A percentile compares a stretch with the other conserved stretches of the same genome.
Conservation (phyloP, 139 green algal species). For the Raphidocelis subcapitata region DNA sequence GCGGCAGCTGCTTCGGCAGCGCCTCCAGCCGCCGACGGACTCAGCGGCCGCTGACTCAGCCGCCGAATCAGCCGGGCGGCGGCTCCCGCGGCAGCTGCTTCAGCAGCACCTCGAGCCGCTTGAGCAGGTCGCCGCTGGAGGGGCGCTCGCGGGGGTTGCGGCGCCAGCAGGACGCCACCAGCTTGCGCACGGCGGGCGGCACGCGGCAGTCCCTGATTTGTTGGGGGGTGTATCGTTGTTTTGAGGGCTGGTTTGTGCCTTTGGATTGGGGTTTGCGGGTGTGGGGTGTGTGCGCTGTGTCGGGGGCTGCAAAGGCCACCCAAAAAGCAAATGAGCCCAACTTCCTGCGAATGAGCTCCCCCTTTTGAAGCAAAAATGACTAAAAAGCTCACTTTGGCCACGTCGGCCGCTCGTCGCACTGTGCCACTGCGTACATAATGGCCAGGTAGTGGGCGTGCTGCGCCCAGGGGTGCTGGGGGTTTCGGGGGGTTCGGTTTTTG, state of each 20-base stretch:
- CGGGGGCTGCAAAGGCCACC: too few species aligned
- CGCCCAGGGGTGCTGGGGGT: too few species aligned
- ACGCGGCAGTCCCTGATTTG: background rate
- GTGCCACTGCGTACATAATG: background rate
- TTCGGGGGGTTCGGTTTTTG: too few species aligned
- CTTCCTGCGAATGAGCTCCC: background rate
- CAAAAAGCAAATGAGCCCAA: too few species aligned
- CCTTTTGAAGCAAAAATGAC: background rate
- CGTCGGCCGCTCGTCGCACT: background rate
- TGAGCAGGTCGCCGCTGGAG: background rate
- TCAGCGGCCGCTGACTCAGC: too few species aligned
- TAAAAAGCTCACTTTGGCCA: slow-evolving; percentile 1
- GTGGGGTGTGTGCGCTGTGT: background rate
- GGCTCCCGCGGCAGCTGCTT: too few species aligned
- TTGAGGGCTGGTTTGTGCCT: background rate
- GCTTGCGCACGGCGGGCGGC: background rate
- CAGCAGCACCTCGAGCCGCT: background rate
- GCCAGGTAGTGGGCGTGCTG: background rate
- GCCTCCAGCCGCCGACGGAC: too few species aligned
- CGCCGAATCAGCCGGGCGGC: too few species aligned
- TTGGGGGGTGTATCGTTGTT: background rate
- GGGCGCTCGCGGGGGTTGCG: background rate
- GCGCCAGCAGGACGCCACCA: background rate
- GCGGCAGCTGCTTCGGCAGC: too few species aligned
- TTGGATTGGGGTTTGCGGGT: background rate